phyloP scores from a whole-genome alignment of 129 eudicot genomes.

The sunflower (Helianthus annuus) region DNA sequence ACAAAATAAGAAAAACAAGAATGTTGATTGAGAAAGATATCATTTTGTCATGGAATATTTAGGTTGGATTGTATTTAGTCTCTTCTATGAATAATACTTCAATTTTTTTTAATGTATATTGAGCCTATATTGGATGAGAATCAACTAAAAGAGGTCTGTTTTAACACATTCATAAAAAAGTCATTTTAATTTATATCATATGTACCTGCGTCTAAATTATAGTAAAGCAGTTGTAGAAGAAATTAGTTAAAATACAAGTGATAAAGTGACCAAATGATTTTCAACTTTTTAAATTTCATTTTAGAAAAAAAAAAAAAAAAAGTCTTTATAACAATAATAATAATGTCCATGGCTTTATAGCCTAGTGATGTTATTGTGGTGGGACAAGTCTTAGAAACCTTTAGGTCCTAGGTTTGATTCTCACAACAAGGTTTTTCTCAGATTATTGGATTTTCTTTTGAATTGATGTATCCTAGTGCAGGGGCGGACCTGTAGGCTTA shows the following conservation, averaged over 20 bases:
- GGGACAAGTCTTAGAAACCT: no score
- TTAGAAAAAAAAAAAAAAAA: background rate
- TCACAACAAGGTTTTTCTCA: no score
- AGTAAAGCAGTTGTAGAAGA: background rate
- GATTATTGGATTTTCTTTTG: no score
- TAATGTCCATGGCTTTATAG: no score
- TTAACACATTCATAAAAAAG: no score
- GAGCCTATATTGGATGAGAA: background rate
- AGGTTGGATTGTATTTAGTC: background rate
- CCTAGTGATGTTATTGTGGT: no score
- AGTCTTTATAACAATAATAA: background rate
- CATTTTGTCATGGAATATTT: conserved; percentile 1
- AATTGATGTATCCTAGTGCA: no score
- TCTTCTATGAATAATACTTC: background rate
- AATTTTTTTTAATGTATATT: background rate
- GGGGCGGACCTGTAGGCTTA: no score
- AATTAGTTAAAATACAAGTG: background rate
- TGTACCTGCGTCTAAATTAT: background rate
- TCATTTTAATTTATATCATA: background rate
- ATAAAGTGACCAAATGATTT: no score
- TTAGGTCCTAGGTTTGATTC: no score
- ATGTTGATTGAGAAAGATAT: background rate
- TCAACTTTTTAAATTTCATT: background rate
- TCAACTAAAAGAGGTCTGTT: no score
- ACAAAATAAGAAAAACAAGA: conserved; percentile 20